These are phyloP conservation scores for Theileria annulata DNA, from an alignment of 169 alveolate genomes.

Conservation along the genomic window DNA sequence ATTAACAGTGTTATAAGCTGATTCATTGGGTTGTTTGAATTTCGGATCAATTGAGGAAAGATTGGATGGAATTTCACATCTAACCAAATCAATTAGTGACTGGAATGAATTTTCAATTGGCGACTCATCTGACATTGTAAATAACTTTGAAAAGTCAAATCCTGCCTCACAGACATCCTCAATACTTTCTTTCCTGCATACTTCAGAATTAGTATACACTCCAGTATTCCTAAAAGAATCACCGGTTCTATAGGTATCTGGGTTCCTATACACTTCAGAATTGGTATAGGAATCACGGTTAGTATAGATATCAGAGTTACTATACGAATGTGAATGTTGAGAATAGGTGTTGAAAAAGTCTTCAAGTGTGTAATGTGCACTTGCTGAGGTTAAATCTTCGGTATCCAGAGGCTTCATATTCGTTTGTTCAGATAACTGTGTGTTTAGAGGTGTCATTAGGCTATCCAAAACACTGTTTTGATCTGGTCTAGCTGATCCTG, in stretches of 20 bases:
- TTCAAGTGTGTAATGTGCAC: conserved; percentile 37
- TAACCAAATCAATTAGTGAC: conserved; percentile 50
- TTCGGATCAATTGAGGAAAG: neutral
- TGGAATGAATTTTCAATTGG: conserved; percentile 14
- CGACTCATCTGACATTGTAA: conserved; percentile 13
- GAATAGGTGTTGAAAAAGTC: conserved; percentile 18
- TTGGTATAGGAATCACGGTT: no score
- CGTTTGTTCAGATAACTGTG: neutral
- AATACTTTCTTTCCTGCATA: conserved; percentile 22
- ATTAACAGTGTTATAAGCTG: neutral
- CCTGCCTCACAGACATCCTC: conserved; percentile 40
- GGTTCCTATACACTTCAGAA: no score
- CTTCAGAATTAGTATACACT: neutral
- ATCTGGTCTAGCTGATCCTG: neutral
- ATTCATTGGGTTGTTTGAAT: neutral
- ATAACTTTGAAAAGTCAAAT: conserved; percentile 46
- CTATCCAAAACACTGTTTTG: neutral
- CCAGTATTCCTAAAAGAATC: neutral
- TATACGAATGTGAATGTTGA: no score
- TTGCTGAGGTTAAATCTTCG: conserved; percentile 30
- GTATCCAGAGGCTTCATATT: conserved; percentile 25
- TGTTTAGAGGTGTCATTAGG: conserved; percentile 4
- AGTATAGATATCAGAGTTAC: no score
- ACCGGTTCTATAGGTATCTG: no score
- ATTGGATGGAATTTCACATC: conserved; percentile 33